phyloP scores from a whole-genome alignment of 2,329 filamentous ascomycete genomes.

The Fusarium chlamydosporum region DNA sequence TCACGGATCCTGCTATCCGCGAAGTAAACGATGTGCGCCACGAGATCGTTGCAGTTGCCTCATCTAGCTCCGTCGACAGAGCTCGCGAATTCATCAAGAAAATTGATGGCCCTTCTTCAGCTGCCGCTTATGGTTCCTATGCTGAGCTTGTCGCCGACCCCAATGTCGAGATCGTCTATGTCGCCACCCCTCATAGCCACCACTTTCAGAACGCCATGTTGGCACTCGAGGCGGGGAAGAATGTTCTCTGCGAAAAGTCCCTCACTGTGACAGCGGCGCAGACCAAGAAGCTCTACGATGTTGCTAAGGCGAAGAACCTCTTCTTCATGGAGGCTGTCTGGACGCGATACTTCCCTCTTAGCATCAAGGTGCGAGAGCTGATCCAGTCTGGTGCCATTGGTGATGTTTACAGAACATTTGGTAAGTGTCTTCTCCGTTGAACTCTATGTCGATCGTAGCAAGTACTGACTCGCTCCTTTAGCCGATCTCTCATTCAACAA shows the following conservation, averaged over 20 bases:
- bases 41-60: constrained; percentile 83
- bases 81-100: constrained; percentile 81
- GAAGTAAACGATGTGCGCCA: constrained; percentile 80
- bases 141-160: constrained; percentile 83
- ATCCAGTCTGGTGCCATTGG: constrained; percentile 69
- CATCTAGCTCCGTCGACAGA: constrained; percentile 78
- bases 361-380: constrained; percentile 79
- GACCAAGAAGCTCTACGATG: constrained; percentile 77
- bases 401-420: constrained; percentile 71
- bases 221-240: constrained; percentile 85
- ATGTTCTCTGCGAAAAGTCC: constrained; percentile 92
- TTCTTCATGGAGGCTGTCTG: constrained; percentile 91
- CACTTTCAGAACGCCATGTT: constrained; percentile 93
- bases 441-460: neutral
- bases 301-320: constrained; percentile 78
- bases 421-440: constrained; percentile 53
- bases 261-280: constrained; percentile 88
- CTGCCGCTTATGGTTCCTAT: constrained; percentile 84
- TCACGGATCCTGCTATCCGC: constrained; percentile 78
- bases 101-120: constrained; percentile 75
- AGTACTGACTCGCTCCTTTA: constrained; percentile 44
- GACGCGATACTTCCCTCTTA: constrained; percentile 90
- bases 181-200: constrained; percentile 91
- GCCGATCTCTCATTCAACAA: constrained; percentile 74
- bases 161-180: constrained; percentile 87